Conservation (phyloP, 2,329 filamentous ascomycete genomes). For the Calonectria crousiana region DNA sequence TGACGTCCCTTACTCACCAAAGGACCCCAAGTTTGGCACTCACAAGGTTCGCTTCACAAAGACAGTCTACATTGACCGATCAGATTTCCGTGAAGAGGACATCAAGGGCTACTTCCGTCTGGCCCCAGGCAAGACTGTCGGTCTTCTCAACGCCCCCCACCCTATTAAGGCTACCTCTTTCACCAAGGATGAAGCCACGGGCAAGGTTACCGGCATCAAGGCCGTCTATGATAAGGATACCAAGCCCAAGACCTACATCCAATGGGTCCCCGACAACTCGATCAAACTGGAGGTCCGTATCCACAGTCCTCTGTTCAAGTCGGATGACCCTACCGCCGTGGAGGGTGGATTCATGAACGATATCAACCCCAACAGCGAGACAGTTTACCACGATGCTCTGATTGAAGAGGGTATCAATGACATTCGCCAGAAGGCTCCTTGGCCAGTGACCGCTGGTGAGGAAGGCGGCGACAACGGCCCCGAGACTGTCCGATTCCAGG, state of each 20-base stretch:
- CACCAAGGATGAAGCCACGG: slow-evolving; percentile 73
- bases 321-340: slow-evolving; percentile 81
- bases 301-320: slow-evolving; percentile 88
- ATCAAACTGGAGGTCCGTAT: slow-evolving; percentile 80
- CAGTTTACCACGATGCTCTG: slow-evolving; percentile 81
- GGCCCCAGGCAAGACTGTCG: slow-evolving; percentile 81
- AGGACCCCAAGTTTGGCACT: slow-evolving; percentile 76
- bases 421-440: slow-evolving; percentile 78
- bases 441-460: slow-evolving; percentile 84
- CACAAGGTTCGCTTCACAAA: slow-evolving; percentile 76
- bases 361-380: slow-evolving; percentile 86
- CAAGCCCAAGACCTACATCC: slow-evolving; percentile 86
- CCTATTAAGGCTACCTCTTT: slow-evolving; percentile 79
- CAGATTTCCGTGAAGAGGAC: slow-evolving; percentile 82
- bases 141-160: slow-evolving; percentile 78
- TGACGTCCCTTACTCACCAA: slow-evolving; percentile 84
- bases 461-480: slow-evolving; percentile 71
- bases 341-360: slow-evolving; percentile 86
- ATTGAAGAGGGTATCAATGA: slow-evolving; percentile 88
- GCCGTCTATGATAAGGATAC: slow-evolving; percentile 76
- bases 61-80: slow-evolving; percentile 87
- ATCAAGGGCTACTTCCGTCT: slow-evolving; percentile 84
- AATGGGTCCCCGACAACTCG: slow-evolving; percentile 84
- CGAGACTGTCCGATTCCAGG: slow-evolving; percentile 90
- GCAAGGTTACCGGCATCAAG: slow-evolving; percentile 74